Evolutionary conservation across 1,284 basidiomycete genomes (phyloP).

Genomic region (Cutaneotrichosporon spelunceum): DNA sequence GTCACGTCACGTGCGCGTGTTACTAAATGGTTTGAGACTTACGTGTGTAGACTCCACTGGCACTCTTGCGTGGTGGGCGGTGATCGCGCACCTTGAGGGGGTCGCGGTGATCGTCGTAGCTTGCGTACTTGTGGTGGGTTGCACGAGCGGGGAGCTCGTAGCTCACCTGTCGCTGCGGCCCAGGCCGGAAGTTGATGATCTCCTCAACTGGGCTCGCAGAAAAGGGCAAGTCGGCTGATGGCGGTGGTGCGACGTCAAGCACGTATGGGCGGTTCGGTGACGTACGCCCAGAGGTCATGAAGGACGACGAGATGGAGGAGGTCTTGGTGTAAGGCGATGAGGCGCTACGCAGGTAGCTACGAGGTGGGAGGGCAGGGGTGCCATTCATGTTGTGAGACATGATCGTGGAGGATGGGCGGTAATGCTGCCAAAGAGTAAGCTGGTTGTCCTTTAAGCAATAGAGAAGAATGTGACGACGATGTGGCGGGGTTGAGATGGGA

Average conservation of each 20-base stretch:
- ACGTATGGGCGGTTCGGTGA: slow-evolving; percentile 10
- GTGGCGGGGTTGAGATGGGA: neutral
- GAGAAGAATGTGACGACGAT: neutral
- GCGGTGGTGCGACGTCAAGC: slow-evolving; percentile 18
- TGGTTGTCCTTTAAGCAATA: neutral
- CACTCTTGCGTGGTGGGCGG: slow-evolving; percentile 11
- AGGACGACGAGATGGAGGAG: slow-evolving; percentile 7
- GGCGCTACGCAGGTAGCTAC: slow-evolving; percentile 18
- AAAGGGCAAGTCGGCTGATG: neutral
- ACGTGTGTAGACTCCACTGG: slow-evolving; percentile 28
- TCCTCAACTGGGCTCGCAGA: neutral
- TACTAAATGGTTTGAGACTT: neutral
- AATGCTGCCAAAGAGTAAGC: slow-evolving; percentile 2
- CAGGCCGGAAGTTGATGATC: slow-evolving; percentile 5
- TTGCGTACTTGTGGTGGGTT: neutral
- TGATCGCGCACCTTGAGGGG: slow-evolving; percentile 25
- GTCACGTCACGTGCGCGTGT: too few species aligned
- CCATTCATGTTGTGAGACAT: neutral
- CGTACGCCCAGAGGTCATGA: neutral
- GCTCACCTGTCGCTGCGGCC: neutral
- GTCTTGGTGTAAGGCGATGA: neutral
- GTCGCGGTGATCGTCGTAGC: slow-evolving; percentile 9
- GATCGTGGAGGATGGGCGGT: slow-evolving; percentile 4
- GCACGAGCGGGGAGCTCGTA: neutral
- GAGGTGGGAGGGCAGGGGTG: slow-evolving; percentile 18